Conservation (phyloP, 2,329 filamentous ascomycete species). For the Cladorrhinum sp. region DNA sequence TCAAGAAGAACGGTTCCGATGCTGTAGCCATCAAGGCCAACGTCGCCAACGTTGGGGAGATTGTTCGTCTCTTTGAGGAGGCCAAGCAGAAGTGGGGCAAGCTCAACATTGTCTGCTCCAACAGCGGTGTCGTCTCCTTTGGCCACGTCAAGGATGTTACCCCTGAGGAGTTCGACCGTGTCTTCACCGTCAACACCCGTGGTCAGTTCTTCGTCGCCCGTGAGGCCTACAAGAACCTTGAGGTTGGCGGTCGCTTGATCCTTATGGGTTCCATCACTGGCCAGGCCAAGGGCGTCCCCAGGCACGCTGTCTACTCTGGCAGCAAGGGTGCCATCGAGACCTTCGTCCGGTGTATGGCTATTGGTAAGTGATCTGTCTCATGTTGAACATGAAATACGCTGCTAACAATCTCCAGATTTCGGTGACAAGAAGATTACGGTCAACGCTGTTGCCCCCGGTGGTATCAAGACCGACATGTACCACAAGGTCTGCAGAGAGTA, state of each 20-base stretch:
- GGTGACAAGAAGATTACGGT: constrained; percentile 63
- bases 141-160: constrained; percentile 66
- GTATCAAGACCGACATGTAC: constrained; percentile 65
- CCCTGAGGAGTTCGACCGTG: constrained; percentile 68
- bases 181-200: constrained; percentile 65
- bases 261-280: constrained; percentile 71
- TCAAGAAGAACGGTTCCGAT: constrained; percentile 61
- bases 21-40: constrained; percentile 56
- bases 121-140: constrained; percentile 67
- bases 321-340: constrained; percentile 75
- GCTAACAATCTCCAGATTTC: constrained; percentile 44
- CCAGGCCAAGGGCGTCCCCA: constrained; percentile 64
- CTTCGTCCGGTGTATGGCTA: constrained; percentile 71
- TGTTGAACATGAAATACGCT: too few species aligned
- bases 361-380: constrained; percentile 43
- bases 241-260: constrained; percentile 66
- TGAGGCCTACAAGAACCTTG: constrained; percentile 66
- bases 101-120: constrained; percentile 68
- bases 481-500: constrained; percentile 61
- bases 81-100: constrained; percentile 62
- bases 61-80: constrained; percentile 59
- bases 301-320: constrained; percentile 71
- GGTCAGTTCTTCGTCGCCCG: constrained; percentile 72
- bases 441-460: constrained; percentile 61
- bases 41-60: constrained; percentile 62